Conservation (phyloP, 805 yeast genomes). For the Ogataea ramenticola region DNA sequence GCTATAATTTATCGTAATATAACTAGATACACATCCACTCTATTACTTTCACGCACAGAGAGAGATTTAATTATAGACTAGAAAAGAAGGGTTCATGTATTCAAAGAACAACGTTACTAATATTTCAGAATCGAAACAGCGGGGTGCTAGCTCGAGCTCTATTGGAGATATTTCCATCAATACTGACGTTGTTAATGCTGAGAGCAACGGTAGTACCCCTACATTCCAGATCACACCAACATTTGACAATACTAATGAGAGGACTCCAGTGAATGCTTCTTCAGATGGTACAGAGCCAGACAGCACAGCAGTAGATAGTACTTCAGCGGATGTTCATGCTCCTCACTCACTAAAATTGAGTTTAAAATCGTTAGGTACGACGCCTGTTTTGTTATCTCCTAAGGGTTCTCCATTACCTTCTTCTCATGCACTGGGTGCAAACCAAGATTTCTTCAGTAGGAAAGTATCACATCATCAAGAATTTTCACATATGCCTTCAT, state of each 20-base stretch:
- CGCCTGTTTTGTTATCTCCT: constrained; percentile 24
- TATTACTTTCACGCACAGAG: no score
- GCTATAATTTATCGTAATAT: no score
- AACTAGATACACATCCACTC: no score
- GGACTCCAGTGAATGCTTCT: not conserved
- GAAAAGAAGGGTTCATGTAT: no score
- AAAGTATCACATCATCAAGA: not conserved
- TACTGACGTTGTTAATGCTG: not conserved
- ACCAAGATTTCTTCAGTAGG: not conserved
- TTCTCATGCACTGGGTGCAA: constrained; percentile 6
- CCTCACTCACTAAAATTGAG: constrained; percentile 12
- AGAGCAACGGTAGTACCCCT: not conserved
- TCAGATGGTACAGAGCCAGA: no score
- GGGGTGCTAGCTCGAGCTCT: not conserved
- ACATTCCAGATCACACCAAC: not conserved
- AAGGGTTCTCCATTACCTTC: constrained; percentile 24
- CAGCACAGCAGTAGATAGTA: no score
- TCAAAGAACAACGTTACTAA: no score
- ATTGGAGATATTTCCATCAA: not conserved
- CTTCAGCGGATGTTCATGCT: not conserved
- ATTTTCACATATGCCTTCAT: not conserved
- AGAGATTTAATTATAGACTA: no score
- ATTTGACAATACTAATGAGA: not conserved
- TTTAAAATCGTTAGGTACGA: constrained; percentile 12
- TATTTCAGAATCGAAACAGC: no score